Percentiles rank a stretch among this genome's conserved stretches.
Conservation (phyloP, 2,329 filamentous ascomycete species). For the Ophiocordyceps australis region DNA sequence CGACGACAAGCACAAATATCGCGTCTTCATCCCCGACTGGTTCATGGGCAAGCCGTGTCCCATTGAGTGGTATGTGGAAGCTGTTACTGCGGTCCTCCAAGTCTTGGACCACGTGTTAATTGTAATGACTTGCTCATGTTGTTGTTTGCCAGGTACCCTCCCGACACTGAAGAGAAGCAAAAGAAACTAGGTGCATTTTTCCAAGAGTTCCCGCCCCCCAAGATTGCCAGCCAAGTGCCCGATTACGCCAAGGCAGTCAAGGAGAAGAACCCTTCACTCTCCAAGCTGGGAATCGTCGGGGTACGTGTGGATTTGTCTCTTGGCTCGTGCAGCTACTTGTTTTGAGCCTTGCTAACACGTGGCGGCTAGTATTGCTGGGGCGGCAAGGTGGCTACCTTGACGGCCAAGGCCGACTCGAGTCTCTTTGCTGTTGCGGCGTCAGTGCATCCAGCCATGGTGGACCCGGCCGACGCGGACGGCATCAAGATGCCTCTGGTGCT, state of each 20-base stretch:
- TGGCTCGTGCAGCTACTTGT: not conserved
- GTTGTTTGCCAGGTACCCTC: slow-evolving; percentile 43
- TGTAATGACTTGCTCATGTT: no score
- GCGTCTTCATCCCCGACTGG: slow-evolving; percentile 83
- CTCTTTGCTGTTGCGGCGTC: slow-evolving; percentile 35
- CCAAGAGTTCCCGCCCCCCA: slow-evolving; percentile 25
- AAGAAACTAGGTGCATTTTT: slow-evolving; percentile 41
- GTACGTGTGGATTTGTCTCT: slow-evolving; percentile 17
- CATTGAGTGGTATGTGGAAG: slow-evolving; percentile 24
- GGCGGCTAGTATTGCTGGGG: slow-evolving; percentile 47
- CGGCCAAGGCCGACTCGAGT: slow-evolving; percentile 28
- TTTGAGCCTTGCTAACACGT: no score
- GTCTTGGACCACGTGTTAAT: no score
- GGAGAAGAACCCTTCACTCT: slow-evolving; percentile 32
- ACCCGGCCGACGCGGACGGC: slow-evolving; percentile 37
- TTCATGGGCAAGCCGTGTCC: slow-evolving; percentile 56
- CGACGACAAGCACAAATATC: slow-evolving; percentile 47
- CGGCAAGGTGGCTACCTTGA: slow-evolving; percentile 43
- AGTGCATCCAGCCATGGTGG: slow-evolving; percentile 45
- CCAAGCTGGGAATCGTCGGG: slow-evolving; percentile 42
- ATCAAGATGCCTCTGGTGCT: slow-evolving; percentile 43
- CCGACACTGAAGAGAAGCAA: slow-evolving; percentile 45
- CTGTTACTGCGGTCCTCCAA: no score
- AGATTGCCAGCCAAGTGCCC: slow-evolving; percentile 29
- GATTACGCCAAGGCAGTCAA: slow-evolving; percentile 34